Percentiles rank a stretch among this genome's conserved stretches.
These are phyloP conservation scores for Naematelia encephala DNA, from an alignment of 768 basidiomycete species.

Conservation along the genomic window DNA sequence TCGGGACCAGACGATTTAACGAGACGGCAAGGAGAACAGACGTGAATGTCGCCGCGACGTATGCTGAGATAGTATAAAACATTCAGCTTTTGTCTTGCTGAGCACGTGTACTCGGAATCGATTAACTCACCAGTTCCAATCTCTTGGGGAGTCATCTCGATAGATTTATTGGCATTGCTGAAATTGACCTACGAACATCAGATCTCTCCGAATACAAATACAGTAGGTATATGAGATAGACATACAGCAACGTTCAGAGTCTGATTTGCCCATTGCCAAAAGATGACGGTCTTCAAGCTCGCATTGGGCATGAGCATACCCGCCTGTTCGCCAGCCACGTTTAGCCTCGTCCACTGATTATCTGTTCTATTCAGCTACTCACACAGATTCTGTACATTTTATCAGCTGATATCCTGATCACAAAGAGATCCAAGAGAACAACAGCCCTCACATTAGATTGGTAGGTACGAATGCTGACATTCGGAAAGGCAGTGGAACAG, in stretches of 20 bases:
- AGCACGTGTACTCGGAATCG: too few relatives aligned
- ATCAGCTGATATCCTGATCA: neutral
- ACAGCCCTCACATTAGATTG: conserved; percentile 50
- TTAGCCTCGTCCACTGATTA: neutral
- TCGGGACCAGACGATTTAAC: conserved; percentile 50
- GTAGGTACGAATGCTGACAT: conserved; percentile 54
- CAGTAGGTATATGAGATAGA: conserved; percentile 4
- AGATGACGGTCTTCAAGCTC: conserved; percentile 40
- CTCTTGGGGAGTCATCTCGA: conserved; percentile 51
- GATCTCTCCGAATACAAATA: neutral
- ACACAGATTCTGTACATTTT: conserved; percentile 19
- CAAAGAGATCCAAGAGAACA: neutral
- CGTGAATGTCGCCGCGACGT: conserved; percentile 51
- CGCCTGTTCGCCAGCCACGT: conserved; percentile 29
- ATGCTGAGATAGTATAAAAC: conserved; percentile 49
- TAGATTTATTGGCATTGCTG: conserved; percentile 53
- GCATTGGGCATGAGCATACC: conserved; percentile 55
- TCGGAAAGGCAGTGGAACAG: conserved; percentile 53
- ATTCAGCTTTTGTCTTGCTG: too few relatives aligned
- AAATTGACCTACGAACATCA: conserved; percentile 45
- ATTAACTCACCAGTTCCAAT: conserved; percentile 50
- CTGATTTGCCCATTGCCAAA: conserved; percentile 53
- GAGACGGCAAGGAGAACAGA: conserved; percentile 53
- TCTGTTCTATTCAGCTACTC: too few relatives aligned
- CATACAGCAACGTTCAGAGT: conserved; percentile 50